phyloP scores from a whole-genome alignment of 192 early-diverging fungal genomes.

The Coemansia sp. region DNA sequence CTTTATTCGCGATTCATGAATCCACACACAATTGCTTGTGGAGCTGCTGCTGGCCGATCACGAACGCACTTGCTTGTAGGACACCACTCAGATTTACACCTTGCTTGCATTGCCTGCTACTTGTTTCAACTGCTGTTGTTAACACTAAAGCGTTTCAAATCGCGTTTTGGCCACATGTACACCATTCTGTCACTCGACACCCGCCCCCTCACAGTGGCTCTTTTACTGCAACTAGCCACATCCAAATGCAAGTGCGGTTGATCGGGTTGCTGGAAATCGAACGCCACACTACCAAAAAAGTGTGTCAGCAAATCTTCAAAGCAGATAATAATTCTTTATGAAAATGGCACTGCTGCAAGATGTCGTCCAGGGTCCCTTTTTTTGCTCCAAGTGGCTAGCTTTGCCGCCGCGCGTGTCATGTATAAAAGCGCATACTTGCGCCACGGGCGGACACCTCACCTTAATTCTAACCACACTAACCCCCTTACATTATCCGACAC shows the following conservation, averaged over 20 bases:
- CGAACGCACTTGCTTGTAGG: conserved; percentile 3
- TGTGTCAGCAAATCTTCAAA: conserved; percentile 5
- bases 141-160: background rate
- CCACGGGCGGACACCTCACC: background rate
- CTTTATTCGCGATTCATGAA: conserved; percentile 1
- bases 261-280: background rate
- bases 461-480: background rate
- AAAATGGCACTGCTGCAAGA: background rate
- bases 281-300: conserved; percentile 4
- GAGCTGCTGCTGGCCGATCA: conserved; percentile 3
- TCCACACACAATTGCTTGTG: conserved; percentile 1
- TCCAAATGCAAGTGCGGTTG: background rate
- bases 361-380: background rate
- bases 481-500: background rate
- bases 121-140: background rate
- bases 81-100: conserved; percentile 9
- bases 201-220: background rate
- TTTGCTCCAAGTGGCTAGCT: background rate
- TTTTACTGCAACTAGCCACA: background rate
- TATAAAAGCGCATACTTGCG: background rate
- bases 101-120: conserved; percentile 1
- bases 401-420: background rate
- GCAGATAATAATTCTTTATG: background rate
- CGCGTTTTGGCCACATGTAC: background rate
- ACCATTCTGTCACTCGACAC: background rate